Evolutionary conservation across 768 basidiomycete species (phyloP).

Genomic region (Dioszegia hungarica): DNA sequence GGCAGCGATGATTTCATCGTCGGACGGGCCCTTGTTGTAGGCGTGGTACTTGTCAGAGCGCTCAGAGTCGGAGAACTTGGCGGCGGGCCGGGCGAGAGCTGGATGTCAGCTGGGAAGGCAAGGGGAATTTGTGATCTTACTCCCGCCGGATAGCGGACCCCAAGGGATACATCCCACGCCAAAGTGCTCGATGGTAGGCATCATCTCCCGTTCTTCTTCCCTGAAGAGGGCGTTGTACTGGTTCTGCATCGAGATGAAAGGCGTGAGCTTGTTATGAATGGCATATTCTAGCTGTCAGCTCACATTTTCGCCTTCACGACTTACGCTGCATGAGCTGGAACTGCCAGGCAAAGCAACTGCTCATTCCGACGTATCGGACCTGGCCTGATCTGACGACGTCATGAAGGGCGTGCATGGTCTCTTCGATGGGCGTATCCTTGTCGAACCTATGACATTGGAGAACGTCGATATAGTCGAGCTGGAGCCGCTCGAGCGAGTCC

Average conservation of each 20-base stretch:
- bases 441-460: slow-evolving; percentile 64
- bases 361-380: slow-evolving; percentile 52
- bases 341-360: slow-evolving; percentile 50
- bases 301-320: too few relatives aligned
- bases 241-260: slow-evolving; percentile 68
- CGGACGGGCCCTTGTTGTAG: slow-evolving; percentile 7
- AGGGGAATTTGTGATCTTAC: too few relatives aligned
- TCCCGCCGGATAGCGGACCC: slow-evolving; percentile 53
- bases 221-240: slow-evolving; percentile 61
- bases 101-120: slow-evolving; percentile 2
- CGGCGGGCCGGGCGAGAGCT: slow-evolving; percentile 50
- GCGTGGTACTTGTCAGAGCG: too few relatives aligned
- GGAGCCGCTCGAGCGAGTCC: slow-evolving; percentile 59
- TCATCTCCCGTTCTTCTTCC: slow-evolving; percentile 56
- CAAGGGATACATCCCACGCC: slow-evolving; percentile 60
- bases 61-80: slow-evolving; percentile 38
- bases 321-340: slow-evolving; percentile 44
- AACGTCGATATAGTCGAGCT: slow-evolving; percentile 72
- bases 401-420: slow-evolving; percentile 54
- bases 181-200: slow-evolving; percentile 45
- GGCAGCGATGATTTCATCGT: slow-evolving; percentile 44
- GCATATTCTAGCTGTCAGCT: slow-evolving; percentile 55
- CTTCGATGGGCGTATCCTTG: slow-evolving; percentile 59
- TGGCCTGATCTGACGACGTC: slow-evolving; percentile 51
- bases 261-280: slow-evolving; percentile 58